Evolutionary conservation across 2,329 filamentous ascomycete species (phyloP), one percentile per base, ranked within the genome.

Genomic region (Phialophora tarda): DNA sequence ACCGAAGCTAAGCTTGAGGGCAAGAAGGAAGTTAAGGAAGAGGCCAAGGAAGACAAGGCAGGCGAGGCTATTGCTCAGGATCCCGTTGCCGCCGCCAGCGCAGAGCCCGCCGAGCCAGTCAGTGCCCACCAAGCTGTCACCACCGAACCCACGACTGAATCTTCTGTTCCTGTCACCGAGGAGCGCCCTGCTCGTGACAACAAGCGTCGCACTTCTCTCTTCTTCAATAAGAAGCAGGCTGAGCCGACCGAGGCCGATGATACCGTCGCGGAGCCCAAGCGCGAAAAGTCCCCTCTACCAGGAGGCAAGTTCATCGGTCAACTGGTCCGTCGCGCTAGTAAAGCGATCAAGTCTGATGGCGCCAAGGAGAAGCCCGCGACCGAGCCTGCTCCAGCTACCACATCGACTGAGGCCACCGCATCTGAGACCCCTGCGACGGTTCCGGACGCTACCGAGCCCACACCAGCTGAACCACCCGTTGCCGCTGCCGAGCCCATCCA

Each of bases 221-320:
- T 86, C 75, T 84, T 84, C 80, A 83, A 84, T 75, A 78, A 81
- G 76, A 82, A 81, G 78, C 84, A 82, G 75, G 74, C 76, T 61
- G 82, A 83, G 69, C 77, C 79, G 32, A 59, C 55, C n/a, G 65
- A 69, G 44, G 77, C 78, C 11, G 83, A 84, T 73, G 77, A 78
- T 67, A 79, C 82, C 71, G 79, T 76, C 69, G 77, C 79, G 44
- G 83, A 84, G 68, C 78, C 75, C 21, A 80, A 82, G 73, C 70
- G 76, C 66, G 82, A 82, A 77, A 73, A 77, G 73, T 73, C 72
- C 28, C 70, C 73, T 57, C 59, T 72, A 14, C 67, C 71, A 73
- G 63, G 62, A 26, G 65, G 65, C 57, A 71, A 73, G 62, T 80
- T 81, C 74, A 77, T 82, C 48, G 80, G 81, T 58, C 78, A 80